phyloP scores from a whole-genome alignment of 441 rosid genomes.

The Metrosideros polymorpha region DNA sequence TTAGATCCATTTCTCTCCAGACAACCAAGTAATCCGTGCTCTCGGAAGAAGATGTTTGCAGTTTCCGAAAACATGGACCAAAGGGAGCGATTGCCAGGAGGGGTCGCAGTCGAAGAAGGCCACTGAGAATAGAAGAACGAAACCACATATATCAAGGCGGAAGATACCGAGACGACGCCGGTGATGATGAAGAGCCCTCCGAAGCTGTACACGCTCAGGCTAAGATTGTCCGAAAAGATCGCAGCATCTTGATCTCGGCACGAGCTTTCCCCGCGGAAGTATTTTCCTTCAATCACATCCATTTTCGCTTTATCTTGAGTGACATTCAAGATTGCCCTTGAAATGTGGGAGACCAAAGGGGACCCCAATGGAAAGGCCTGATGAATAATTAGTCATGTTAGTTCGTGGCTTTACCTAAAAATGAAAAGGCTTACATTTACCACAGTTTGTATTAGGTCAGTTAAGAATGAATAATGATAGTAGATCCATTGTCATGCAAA shows the following conservation, averaged over 20 bases:
- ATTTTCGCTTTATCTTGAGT: conserved; percentile 16
- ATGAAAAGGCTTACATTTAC: not conserved
- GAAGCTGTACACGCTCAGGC: conserved; percentile 28
- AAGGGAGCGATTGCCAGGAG: not conserved
- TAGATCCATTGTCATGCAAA: not conserved
- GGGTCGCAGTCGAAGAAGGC: not conserved
- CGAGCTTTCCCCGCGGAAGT: not conserved
- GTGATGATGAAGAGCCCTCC: conserved; percentile 39
- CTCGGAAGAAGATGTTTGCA: not conserved
- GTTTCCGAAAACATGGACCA: not conserved
- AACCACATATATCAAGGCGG: conserved; percentile 12
- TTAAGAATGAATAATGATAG: no score
- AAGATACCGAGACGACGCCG: conserved; percentile 20
- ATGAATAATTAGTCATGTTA: not conserved
- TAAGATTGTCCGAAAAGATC: conserved; percentile 3
- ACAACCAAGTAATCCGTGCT: not conserved
- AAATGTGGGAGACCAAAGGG: conserved; percentile 26
- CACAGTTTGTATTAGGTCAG: not conserved
- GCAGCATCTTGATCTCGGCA: conserved; percentile 10
- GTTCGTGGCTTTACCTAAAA: not conserved
- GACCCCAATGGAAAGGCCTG: conserved; percentile 39
- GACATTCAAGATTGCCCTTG: conserved; percentile 33
- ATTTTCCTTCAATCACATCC: not conserved
- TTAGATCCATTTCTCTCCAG: not conserved
- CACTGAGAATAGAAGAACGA: not conserved